These are phyloP conservation scores for Penicillium nucicola DNA, from an alignment of 495 filamentous ascomycete species.

Conservation along the genomic window DNA sequence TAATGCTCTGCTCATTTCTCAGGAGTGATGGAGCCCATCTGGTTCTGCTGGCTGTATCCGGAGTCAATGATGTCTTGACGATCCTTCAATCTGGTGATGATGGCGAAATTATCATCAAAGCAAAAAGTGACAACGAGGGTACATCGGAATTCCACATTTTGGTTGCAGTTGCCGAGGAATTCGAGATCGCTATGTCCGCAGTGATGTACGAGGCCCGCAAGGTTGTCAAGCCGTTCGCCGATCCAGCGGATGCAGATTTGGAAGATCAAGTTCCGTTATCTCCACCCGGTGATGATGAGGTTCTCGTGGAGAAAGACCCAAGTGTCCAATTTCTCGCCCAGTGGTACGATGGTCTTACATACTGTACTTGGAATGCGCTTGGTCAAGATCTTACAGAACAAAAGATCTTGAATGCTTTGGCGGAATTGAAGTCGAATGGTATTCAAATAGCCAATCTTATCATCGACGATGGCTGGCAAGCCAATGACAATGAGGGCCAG, in stretches of 20 bases:
- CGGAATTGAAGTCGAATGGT: slow-evolving; percentile 63
- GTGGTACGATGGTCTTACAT: slow-evolving; percentile 83
- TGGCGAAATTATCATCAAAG: slow-evolving; percentile 65
- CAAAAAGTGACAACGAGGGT: slow-evolving; percentile 63
- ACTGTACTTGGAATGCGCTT: slow-evolving; percentile 91
- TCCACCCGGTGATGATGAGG: slow-evolving; percentile 35
- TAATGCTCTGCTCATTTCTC: slow-evolving; percentile 77
- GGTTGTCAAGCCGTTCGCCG: slow-evolving; percentile 47
- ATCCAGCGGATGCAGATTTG: not conserved
- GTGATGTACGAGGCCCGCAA: slow-evolving; percentile 83
- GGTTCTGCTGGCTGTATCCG: slow-evolving; percentile 79
- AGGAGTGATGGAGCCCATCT: slow-evolving; percentile 70
- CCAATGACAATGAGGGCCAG: slow-evolving; percentile 57
- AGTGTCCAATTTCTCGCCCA: slow-evolving; percentile 73
- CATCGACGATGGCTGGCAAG: slow-evolving; percentile 97
- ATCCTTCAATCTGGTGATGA: slow-evolving; percentile 62
- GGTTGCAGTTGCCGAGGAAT: slow-evolving; percentile 68
- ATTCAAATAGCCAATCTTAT: slow-evolving; percentile 80
- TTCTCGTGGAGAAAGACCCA: slow-evolving; percentile 42
- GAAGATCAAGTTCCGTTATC: slow-evolving; percentile 24
- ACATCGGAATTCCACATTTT: slow-evolving; percentile 60
- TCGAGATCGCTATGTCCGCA: slow-evolving; percentile 74
- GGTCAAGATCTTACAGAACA: slow-evolving; percentile 78
- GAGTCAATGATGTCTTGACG: slow-evolving; percentile 67
- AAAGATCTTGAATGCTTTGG: slow-evolving; percentile 72